Base-by-base conservation (phyloP, 1,139 yeast species). In the Schwanniomyces etchellsii region DNA sequence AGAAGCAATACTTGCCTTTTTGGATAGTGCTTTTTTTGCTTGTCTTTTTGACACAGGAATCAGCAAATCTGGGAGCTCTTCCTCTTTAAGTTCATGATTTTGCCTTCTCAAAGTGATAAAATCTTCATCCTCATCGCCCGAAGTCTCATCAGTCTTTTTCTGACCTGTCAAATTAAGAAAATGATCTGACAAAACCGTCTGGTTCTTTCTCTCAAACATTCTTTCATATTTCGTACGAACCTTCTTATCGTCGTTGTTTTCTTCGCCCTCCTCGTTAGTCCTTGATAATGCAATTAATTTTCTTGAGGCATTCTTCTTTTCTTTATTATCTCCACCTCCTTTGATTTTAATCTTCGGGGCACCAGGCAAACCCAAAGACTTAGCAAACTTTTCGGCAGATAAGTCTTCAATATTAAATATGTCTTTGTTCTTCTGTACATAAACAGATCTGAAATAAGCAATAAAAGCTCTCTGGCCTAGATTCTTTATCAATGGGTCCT, bases 391-490 rank as follows among this genome's bases (percentile, higher is more conserved):
- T 40, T 89, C 96, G 4, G 81, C 64, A 2, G 96, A 94, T 11
- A 91, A 55, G 26, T 76, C 75, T 10, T 80, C 84, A 20, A 88
- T 71, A 44, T 77, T 74, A 57, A 91, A 91, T 7, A 89, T 78
- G 30, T 80, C 84, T 53, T 86, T 88, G 50, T 91, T 95, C 50
- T 81, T 79, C 56, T 89, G 97, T 28, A 91, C 67, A 48, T 81
- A 80, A 6, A 93, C 74, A 2, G 96, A 85, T 43, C 86, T 72
- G 52, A 81, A 80, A 51, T 91, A 91, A 6, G 97, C 84, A 29
- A 86, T 83, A 48, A 91, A 91, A 4, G 97, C 96, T 56, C 93
- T 83, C 59, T 91, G 98, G 0, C 94, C 98, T 43, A 91, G 65
- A 50, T 91, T 91, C 55, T 91, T 91, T 44, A 93, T 64, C 43